phyloP scores from a whole-genome alignment of 495 filamentous ascomycete species.

The Glutinoglossum americanum region DNA sequence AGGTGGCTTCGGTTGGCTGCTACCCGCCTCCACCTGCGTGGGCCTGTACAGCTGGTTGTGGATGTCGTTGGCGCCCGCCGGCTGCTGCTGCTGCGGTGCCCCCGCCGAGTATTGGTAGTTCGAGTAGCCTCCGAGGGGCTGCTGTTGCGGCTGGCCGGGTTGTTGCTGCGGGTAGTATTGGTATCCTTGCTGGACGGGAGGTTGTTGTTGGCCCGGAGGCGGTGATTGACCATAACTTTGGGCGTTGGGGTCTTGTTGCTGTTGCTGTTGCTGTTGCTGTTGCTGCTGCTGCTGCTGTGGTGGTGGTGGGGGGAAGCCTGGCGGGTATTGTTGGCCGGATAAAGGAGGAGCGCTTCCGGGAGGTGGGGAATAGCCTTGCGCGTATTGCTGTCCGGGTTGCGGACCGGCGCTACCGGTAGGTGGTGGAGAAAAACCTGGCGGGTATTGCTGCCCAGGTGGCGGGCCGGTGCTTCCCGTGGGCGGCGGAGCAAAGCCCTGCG shows the following conservation, averaged over 20 bases:
- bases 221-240: conserved; percentile 10
- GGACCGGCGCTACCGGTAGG: neutral
- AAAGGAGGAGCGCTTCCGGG: too few relatives aligned
- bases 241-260: neutral
- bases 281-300: conserved; percentile 8
- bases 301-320: neutral
- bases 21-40: conserved; percentile 21
- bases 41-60: conserved; percentile 64
- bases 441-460: neutral
- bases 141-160: conserved; percentile 11
- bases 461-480: neutral
- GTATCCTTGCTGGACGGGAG: too few relatives aligned
- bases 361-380: too few relatives aligned
- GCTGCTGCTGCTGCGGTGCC: conserved; percentile 11
- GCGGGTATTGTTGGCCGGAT: conserved; percentile 3
- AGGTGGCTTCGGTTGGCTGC: too few relatives aligned
- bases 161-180: too few relatives aligned
- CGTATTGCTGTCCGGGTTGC: conserved; percentile 5
- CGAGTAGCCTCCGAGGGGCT: conserved; percentile 28
- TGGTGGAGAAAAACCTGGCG: neutral
- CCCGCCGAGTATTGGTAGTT: conserved; percentile 28
- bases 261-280: conserved; percentile 10
- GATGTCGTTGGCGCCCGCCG: conserved; percentile 17
- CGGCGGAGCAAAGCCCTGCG: conserved; percentile 1
- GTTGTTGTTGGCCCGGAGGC: too few relatives aligned